Evolutionary conservation across 495 filamentous ascomycete species (phyloP).

Genomic region (Xylaria scruposa): DNA sequence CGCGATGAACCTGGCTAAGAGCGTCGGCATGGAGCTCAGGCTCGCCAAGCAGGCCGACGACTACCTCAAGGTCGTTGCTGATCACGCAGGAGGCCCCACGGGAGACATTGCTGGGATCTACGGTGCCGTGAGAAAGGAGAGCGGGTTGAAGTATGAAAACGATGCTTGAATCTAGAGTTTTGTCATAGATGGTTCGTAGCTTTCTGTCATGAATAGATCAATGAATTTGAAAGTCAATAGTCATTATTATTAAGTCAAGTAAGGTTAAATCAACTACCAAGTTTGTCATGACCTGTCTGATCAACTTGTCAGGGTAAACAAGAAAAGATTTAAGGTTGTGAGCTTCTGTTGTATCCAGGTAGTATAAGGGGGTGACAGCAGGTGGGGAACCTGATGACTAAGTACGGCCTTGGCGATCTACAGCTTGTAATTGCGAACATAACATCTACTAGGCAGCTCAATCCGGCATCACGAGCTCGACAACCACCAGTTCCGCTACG

Average conservation of each 20-base stretch:
- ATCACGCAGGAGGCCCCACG: constrained; percentile 68
- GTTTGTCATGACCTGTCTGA: not conserved
- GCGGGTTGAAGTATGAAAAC: constrained; percentile 74
- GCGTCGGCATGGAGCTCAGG: constrained; percentile 66
- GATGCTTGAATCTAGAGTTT: constrained; percentile 29
- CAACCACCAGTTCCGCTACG: constrained; percentile 12
- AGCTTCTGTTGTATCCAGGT: not conserved
- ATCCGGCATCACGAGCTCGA: constrained; percentile 14
- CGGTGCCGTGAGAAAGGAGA: constrained; percentile 72
- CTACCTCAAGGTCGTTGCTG: constrained; percentile 65
- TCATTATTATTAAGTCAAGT: not conserved
- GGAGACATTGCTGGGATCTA: constrained; percentile 89
- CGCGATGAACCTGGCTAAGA: constrained; percentile 69
- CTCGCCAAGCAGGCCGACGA: constrained; percentile 70
- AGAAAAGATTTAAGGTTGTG: too few species aligned
- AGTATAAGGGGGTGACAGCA: not conserved
- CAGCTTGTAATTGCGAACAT: too few species aligned
- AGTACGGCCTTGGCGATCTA: constrained; percentile 14
- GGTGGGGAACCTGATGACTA: constrained; percentile 12
- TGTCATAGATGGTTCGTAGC: not conserved
- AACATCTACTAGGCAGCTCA: too few species aligned
- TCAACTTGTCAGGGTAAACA: too few species aligned
- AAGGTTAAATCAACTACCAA: not conserved
- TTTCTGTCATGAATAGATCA: not conserved
- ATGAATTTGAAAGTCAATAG: not conserved